phyloP scores from a whole-genome alignment of 2,329 filamentous ascomycete genomes.

The Ceratocystis harringtonii region DNA sequence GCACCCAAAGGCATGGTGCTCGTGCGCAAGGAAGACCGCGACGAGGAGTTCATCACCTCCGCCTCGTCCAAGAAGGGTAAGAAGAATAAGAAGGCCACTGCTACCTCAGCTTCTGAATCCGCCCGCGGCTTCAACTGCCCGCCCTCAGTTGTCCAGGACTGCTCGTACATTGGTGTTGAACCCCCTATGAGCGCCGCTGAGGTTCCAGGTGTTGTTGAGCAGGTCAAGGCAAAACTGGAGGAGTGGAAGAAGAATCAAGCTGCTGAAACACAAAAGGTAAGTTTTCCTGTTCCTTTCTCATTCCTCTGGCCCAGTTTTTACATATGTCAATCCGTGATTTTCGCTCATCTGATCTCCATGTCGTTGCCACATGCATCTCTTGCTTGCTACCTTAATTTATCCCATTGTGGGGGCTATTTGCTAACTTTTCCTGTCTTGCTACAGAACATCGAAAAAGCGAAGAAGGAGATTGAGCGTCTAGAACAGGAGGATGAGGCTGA shows the following conservation, averaged over 20 bases:
- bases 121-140: constrained; percentile 62
- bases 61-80: constrained; percentile 80
- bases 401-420: background rate
- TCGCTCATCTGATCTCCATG: background rate
- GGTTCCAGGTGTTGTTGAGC: constrained; percentile 64
- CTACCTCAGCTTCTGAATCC: constrained; percentile 31
- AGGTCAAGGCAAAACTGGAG: constrained; percentile 80
- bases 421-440: constrained; percentile 21
- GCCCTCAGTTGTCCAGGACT: constrained; percentile 82
- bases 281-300: constrained; percentile 23
- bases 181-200: constrained; percentile 77
- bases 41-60: constrained; percentile 64
- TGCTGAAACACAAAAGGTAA: constrained; percentile 76
- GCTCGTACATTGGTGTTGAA: constrained; percentile 68
- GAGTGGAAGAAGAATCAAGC: constrained; percentile 87
- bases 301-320: background rate
- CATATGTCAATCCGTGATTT: background rate
- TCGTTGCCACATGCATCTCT: too few species aligned
- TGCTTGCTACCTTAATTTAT: too few species aligned
- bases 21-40: constrained; percentile 70
- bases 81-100: constrained; percentile 51
- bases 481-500: constrained; percentile 42
- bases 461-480: constrained; percentile 84
- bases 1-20: constrained; percentile 67
- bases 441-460: constrained; percentile 91